Percentiles rank a stretch among this genome's conserved stretches.
phyloP scores from a whole-genome alignment of 1,139 yeast genomes.

The Meyerozyma sp. region DNA sequence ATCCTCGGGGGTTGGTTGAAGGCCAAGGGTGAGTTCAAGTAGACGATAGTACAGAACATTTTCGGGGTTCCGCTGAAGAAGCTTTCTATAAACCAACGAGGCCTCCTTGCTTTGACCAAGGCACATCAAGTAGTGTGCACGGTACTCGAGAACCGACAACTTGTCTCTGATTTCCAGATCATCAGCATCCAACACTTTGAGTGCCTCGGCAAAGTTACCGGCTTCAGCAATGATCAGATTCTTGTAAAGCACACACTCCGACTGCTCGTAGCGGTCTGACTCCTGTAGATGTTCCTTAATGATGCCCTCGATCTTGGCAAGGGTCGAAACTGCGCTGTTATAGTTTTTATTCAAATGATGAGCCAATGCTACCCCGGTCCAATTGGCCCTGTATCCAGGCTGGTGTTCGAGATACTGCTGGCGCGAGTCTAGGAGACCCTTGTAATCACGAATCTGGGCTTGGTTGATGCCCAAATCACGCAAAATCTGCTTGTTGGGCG shows the following conservation, averaged over 20 bases:
- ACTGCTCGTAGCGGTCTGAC: conserved; percentile 67
- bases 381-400: conserved; percentile 84
- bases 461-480: conserved; percentile 81
- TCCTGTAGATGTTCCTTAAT: conserved; percentile 65
- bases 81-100: conserved; percentile 57
- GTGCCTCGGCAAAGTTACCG: conserved; percentile 62
- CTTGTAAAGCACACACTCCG: conserved; percentile 75
- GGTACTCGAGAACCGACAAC: conserved; percentile 57
- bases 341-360: conserved; percentile 70
- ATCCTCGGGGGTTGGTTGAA: conserved; percentile 26
- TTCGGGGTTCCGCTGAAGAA: conserved; percentile 86
- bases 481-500: conserved; percentile 71
- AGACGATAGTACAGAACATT: conserved; percentile 57
- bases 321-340: conserved; percentile 63
- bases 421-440: conserved; percentile 58
- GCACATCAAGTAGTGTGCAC: conserved; percentile 52
- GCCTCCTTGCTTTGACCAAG: conserved; percentile 53
- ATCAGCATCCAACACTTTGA: conserved; percentile 53
- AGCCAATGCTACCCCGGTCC: conserved; percentile 89
- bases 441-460: conserved; percentile 72
- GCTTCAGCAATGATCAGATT: conserved; percentile 58
- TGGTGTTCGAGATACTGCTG: conserved; percentile 65
- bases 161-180: conserved; percentile 57
- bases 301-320: conserved; percentile 68
- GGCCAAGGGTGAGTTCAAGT: conserved; percentile 54